Conservation (phyloP, 202 grass and related monocot genomes). For the Brachypodium distachyon region DNA sequence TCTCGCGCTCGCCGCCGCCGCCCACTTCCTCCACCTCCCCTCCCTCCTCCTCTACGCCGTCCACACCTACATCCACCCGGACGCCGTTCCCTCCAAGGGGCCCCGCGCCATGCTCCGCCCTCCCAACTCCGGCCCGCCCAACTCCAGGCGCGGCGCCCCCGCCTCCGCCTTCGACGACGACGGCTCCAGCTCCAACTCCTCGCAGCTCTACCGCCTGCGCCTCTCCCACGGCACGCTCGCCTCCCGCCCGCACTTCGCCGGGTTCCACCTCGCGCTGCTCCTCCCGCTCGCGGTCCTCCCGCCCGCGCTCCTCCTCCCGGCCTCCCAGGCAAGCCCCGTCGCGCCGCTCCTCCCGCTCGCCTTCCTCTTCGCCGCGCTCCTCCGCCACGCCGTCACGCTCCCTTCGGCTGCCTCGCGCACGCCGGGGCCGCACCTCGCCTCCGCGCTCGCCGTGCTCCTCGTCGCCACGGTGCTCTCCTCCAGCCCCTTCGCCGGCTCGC, state of each 20-base stretch:
- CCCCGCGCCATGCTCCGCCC: slow-evolving; percentile 45
- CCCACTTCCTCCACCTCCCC: slow-evolving; percentile 43
- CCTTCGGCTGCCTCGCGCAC: not conserved
- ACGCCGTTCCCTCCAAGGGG: slow-evolving; percentile 41
- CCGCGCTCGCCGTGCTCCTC: slow-evolving; percentile 31
- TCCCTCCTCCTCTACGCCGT: slow-evolving; percentile 46
- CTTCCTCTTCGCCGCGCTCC: slow-evolving; percentile 42
- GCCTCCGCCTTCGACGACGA: slow-evolving; percentile 27
- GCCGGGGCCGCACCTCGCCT: slow-evolving; percentile 29
- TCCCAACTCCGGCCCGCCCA: slow-evolving; percentile 10
- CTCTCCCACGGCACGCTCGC: slow-evolving; percentile 42
- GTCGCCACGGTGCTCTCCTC: slow-evolving; percentile 28
- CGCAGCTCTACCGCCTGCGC: slow-evolving; percentile 54
- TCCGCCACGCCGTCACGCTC: slow-evolving; percentile 27
- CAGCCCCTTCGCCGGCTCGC: slow-evolving; percentile 35
- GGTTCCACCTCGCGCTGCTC: slow-evolving; percentile 44
- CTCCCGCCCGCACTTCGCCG: slow-evolving; percentile 52
- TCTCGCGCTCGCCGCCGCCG: not conserved
- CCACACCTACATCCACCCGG: slow-evolving; percentile 65
- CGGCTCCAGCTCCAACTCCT: slow-evolving; percentile 26
- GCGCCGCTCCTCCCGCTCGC: slow-evolving; percentile 34
- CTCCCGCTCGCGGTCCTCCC: slow-evolving; percentile 34
- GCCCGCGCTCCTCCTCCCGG: slow-evolving; percentile 20
- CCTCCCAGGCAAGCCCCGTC: not conserved
- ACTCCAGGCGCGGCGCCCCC: slow-evolving; percentile 14